phyloP scores from a whole-genome alignment of 1,284 basidiomycete genomes.

The Peniophora sp. region DNA sequence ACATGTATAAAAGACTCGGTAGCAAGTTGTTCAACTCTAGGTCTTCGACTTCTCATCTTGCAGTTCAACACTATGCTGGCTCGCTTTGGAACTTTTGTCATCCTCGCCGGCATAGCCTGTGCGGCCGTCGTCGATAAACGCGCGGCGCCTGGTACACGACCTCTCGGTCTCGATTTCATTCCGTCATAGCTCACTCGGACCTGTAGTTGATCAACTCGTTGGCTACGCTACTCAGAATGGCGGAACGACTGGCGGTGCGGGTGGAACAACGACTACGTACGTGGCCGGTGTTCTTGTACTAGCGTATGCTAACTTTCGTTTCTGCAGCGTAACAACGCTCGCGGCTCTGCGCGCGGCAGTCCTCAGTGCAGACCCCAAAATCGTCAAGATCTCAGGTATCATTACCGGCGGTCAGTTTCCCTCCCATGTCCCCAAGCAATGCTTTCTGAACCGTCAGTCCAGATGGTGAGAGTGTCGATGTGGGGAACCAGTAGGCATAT shows the following conservation, averaged over 20 bases:
- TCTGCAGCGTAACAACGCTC: constrained; percentile 4
- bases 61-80: neutral
- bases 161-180: neutral
- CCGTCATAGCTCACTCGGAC: neutral
- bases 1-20: too few species aligned
- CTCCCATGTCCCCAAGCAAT: too few species aligned
- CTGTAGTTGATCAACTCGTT: constrained; percentile 6
- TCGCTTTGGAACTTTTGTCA: neutral
- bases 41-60: too few species aligned
- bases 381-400: constrained; percentile 7
- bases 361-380: constrained; percentile 4
- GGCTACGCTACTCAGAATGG: constrained; percentile 7
- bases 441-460: neutral
- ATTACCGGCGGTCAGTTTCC: constrained; percentile 3
- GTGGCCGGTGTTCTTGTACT: neutral
- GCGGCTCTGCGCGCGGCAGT: constrained; percentile 6
- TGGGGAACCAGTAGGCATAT: constrained; percentile 10
- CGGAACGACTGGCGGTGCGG: constrained; percentile 6
- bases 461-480: constrained; percentile 10
- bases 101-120: neutral
- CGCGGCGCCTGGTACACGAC: constrained; percentile 4
- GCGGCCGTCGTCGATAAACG: constrained; percentile 4
- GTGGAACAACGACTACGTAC: constrained; percentile 5
- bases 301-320: neutral
- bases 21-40: too few species aligned